Conservation (phyloP, 805 yeast species). For the Kodamaea hsintzibuensis region DNA sequence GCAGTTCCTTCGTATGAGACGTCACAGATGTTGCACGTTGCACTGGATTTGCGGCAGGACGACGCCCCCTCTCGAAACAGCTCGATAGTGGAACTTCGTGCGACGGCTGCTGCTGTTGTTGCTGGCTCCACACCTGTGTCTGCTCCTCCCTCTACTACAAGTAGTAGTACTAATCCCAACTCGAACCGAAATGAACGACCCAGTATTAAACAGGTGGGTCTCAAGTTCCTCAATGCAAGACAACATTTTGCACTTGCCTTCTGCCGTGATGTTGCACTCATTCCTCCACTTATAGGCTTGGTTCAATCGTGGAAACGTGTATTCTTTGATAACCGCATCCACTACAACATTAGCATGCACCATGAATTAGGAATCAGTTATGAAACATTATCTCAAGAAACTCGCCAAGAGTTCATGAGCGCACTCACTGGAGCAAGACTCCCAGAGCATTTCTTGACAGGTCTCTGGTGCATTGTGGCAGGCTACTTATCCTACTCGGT, state of each 20-base stretch:
- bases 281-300: constrained; percentile 63
- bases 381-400: neutral
- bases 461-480: constrained; percentile 91
- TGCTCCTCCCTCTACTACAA: constrained; percentile 2
- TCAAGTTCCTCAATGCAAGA: constrained; percentile 69
- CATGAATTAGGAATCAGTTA: constrained; percentile 3
- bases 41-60: constrained; percentile 4
- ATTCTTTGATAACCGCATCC: constrained; percentile 18
- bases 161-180: constrained; percentile 3
- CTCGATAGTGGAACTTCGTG: constrained; percentile 6
- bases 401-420: constrained; percentile 5
- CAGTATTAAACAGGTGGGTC: constrained; percentile 56
- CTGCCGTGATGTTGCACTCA: constrained; percentile 75
- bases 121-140: neutral
- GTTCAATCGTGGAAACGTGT: constrained; percentile 44
- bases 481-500: constrained; percentile 82
- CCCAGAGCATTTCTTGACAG: constrained; percentile 78
- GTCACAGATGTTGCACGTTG: constrained; percentile 31
- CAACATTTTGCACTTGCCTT: constrained; percentile 75
- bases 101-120: constrained; percentile 2
- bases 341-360: constrained; percentile 11
- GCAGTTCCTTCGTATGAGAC: constrained; percentile 44
- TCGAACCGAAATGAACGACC: constrained; percentile 18
- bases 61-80: constrained; percentile 7
- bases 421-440: constrained; percentile 60